Evolutionary conservation across 2,329 filamentous ascomycete species (phyloP).

Genomic region (Alternaria atra): DNA sequence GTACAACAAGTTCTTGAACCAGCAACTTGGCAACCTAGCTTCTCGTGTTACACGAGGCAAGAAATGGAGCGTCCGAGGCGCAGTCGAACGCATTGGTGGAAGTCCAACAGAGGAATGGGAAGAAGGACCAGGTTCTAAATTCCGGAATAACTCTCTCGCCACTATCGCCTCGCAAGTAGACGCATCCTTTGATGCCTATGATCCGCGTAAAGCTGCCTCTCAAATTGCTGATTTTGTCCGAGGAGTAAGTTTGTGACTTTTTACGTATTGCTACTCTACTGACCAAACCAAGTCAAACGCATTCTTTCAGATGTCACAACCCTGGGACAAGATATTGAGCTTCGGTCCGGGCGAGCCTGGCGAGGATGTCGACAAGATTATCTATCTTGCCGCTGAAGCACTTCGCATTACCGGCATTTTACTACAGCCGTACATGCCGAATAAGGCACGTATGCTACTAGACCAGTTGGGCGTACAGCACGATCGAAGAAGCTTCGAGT

Average conservation of each 20-base stretch:
- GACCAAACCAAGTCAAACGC: slow-evolving; percentile 65
- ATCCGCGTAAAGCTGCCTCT: slow-evolving; percentile 39
- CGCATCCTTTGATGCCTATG: slow-evolving; percentile 35
- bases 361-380: slow-evolving; percentile 53
- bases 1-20: slow-evolving; percentile 82
- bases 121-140: slow-evolving; percentile 39
- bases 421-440: slow-evolving; percentile 89
- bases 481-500: slow-evolving; percentile 68
- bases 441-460: slow-evolving; percentile 75
- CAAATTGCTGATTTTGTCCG: slow-evolving; percentile 41
- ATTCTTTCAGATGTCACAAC: slow-evolving; percentile 70
- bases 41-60: slow-evolving; percentile 74
- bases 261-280: not conserved
- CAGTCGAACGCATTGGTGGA: slow-evolving; percentile 57
- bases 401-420: slow-evolving; percentile 83
- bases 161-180: slow-evolving; percentile 32
- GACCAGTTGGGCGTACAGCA: slow-evolving; percentile 77
- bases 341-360: slow-evolving; percentile 40
- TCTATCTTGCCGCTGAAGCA: slow-evolving; percentile 79
- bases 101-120: slow-evolving; percentile 40
- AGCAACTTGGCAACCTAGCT: slow-evolving; percentile 81
- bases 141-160: slow-evolving; percentile 52
- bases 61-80: slow-evolving; percentile 72
- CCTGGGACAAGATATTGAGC: slow-evolving; percentile 69
- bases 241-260: slow-evolving; percentile 29